phyloP scores from a whole-genome alignment of 2,329 filamentous ascomycete genomes.

The Exutisphaerella laricina region DNA sequence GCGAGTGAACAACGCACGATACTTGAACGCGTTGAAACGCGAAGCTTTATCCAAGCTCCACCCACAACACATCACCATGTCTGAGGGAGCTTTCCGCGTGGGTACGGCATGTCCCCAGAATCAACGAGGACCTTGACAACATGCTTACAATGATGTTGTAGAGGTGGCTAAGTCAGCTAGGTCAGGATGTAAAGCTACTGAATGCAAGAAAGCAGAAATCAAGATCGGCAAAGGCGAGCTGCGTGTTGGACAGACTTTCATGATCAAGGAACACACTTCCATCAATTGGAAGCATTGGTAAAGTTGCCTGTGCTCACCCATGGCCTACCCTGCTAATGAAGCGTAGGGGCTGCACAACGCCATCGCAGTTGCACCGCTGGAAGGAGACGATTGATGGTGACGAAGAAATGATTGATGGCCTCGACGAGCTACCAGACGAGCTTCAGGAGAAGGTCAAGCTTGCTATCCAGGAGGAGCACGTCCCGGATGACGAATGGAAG shows the following conservation, averaged over 20 bases:
- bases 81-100: conserved; percentile 19
- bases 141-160: too few species aligned
- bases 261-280: conserved; percentile 53
- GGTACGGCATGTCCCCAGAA: too few species aligned
- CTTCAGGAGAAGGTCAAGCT: conserved; percentile 66
- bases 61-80: too few species aligned
- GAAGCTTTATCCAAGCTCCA: too few species aligned
- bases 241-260: conserved; percentile 69
- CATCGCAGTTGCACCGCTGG: conserved; percentile 62
- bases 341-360: conserved; percentile 80
- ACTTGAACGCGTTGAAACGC: too few species aligned
- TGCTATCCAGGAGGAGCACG: conserved; percentile 69
- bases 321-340: background rate
- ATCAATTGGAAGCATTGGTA: conserved; percentile 88
- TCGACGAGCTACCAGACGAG: conserved; percentile 66
- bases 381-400: conserved; percentile 54
- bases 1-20: too few species aligned
- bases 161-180: conserved; percentile 67
- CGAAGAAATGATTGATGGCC: conserved; percentile 69
- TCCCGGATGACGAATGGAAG: conserved; percentile 81
- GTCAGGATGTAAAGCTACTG: conserved; percentile 65
- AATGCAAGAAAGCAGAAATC: conserved; percentile 62
- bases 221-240: conserved; percentile 78
- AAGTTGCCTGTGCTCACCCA: conserved; percentile 24
- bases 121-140: too few species aligned